phyloP scores from a whole-genome alignment of 345 rosid species.

The Eucalyptus paniculata region DNA sequence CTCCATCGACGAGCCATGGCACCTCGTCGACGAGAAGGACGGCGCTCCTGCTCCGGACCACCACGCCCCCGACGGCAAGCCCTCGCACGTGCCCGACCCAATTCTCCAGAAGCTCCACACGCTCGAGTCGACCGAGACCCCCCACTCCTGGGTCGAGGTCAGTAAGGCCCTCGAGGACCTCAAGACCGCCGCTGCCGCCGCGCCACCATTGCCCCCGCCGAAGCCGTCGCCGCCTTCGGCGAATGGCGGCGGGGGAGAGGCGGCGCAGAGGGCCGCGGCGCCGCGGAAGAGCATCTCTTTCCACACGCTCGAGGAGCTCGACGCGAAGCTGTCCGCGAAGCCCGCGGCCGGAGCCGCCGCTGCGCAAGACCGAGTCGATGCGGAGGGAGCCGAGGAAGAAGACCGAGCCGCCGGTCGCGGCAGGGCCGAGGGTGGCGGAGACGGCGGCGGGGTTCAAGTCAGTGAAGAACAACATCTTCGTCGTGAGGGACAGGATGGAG shows the following conservation, averaged over 20 bases:
- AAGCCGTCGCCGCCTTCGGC: neutral
- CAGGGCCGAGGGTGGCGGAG: slow-evolving; percentile 1
- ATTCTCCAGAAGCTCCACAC: slow-evolving; percentile 46
- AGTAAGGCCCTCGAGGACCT: slow-evolving; percentile 71
- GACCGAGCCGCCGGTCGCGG: neutral
- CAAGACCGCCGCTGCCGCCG: slow-evolving; percentile 17
- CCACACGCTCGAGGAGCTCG: slow-evolving; percentile 81
- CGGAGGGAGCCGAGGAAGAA: slow-evolving; percentile 15
- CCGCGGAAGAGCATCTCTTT: slow-evolving; percentile 48
- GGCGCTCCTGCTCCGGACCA: neutral
- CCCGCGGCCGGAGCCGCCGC: neutral
- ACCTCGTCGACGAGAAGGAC: slow-evolving; percentile 1
- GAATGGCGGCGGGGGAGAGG: neutral
- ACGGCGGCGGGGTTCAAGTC: slow-evolving; percentile 14
- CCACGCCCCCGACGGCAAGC: slow-evolving; percentile 15
- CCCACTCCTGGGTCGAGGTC: slow-evolving; percentile 90
- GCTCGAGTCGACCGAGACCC: slow-evolving; percentile 35
- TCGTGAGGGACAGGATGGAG: slow-evolving; percentile 44
- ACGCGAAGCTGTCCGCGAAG: slow-evolving; percentile 28
- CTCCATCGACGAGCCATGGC: slow-evolving; percentile 87
- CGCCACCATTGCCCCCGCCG: neutral
- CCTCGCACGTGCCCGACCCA: slow-evolving; percentile 15
- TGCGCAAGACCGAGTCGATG: slow-evolving; percentile 13
- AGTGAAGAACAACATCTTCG: slow-evolving; percentile 62
- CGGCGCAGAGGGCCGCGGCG: neutral